Evolutionary conservation across 768 basidiomycete species (phyloP).

Genomic region (Agrocybe praecox): DNA sequence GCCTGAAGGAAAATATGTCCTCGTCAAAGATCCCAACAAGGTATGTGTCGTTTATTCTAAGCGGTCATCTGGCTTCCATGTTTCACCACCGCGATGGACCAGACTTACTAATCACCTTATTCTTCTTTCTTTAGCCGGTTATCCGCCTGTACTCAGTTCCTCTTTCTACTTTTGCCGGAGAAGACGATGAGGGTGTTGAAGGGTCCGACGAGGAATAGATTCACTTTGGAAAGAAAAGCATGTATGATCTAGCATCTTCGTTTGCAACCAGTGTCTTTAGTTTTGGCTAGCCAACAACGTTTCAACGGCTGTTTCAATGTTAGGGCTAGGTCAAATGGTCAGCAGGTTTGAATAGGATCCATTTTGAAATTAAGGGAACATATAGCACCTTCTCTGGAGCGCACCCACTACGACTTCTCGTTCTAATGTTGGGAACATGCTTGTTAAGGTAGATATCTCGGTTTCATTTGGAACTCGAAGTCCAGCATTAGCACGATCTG

Average conservation of each 20-base stretch:
- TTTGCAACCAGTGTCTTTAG: conserved; percentile 12
- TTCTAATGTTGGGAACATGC: conserved; percentile 83
- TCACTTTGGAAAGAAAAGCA: not conserved
- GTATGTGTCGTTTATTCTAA: conserved; percentile 44
- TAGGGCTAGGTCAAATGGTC: conserved; percentile 49
- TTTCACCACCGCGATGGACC: conserved; percentile 1
- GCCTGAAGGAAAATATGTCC: conserved; percentile 97
- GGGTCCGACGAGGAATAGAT: conserved; percentile 37
- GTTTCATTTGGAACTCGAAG: conserved; percentile 73
- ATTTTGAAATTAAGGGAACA: conserved; percentile 21
- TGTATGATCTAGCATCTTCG: not conserved
- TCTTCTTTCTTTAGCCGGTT: conserved; percentile 63
- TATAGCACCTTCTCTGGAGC: conserved; percentile 73
- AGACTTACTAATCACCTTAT: conserved; percentile 18
- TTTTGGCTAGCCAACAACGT: conserved; percentile 61
- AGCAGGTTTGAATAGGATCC: not conserved
- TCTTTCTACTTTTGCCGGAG: conserved; percentile 77
- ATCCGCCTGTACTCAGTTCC: conserved; percentile 96
- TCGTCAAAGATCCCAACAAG: conserved; percentile 98
- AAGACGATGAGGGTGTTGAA: conserved; percentile 72
- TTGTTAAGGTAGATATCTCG: conserved; percentile 73
- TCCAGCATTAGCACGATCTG: conserved; percentile 52
- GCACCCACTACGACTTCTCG: conserved; percentile 75
- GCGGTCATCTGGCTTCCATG: conserved; percentile 2
- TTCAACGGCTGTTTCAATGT: conserved; percentile 83